Base-by-base conservation (phyloP, 768 basidiomycete species). In the Agaricus subrufescens region DNA sequence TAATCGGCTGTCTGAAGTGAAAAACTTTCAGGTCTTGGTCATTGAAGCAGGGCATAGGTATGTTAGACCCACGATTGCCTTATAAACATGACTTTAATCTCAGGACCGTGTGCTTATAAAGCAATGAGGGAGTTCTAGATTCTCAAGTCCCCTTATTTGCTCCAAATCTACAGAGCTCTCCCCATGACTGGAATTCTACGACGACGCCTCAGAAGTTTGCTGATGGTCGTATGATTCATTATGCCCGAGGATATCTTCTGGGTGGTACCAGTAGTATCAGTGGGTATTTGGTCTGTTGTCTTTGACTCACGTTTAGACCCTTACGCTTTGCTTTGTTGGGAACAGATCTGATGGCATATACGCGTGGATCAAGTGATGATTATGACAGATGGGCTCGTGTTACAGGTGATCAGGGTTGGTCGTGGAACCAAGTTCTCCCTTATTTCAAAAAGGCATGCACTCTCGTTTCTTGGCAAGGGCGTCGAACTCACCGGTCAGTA, bases 321-420 rank as follows among this genome's bases (percentile, higher is more conserved):
- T 4, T 2, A 51, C 42, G 11, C 5, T 29, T 19, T 11, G 7
- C 26, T 29, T 55, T 19, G 8, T 12, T 14, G 26, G 42, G 10
- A 12, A 29, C n/a, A 71, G 70, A 72, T 46, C 59, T 57, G 25
- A 70, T 73, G 67, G 55, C 61, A 45, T 72, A 69, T 52, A 70
- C 68, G 12, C 64, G 70, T 37, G 72, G 71, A 15, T 60, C 68
- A 5, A 47, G 54, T n/a, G 69, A 70, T 48, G 71, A 73, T 50
- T 64, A 59, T 26, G 52, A 64, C 31, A 52, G 61, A 15, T 57
- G 58, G 47, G 71, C 71, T 0, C 50, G 52, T 1, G 56, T 68
- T 27, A 65, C 70, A n/a, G 66, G 65, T 0, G 72, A 74, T 57
- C 46, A 50, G 1, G 69, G 71, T 3, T 75, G 73, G 73, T 62